Percentiles rank a stretch among this genome's conserved stretches.
phyloP scores from a whole-genome alignment of 768 basidiomycete genomes.

The Rhodotorula kratochvilovae region DNA sequence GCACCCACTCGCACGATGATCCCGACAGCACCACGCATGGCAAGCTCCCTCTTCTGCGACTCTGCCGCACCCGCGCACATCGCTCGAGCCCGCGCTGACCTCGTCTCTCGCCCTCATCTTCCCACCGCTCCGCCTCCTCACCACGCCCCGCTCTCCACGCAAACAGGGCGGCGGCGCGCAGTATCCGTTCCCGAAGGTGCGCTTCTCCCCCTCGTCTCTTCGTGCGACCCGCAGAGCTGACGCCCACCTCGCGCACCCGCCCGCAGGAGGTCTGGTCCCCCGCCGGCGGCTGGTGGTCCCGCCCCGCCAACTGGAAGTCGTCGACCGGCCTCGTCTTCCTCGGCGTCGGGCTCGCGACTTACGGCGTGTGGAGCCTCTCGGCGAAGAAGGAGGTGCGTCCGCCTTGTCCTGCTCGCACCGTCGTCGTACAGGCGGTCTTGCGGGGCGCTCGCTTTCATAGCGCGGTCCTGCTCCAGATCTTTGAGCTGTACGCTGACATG shows the following conservation, averaged over 20 bases:
- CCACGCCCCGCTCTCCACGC: background rate
- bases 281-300: conserved; percentile 92
- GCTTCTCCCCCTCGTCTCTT: background rate
- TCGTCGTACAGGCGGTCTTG: background rate
- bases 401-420: background rate
- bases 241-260: no score
- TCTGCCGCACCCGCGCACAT: fast-evolving
- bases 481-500: no score
- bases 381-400: conserved; percentile 71
- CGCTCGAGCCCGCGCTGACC: background rate
- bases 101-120: background rate
- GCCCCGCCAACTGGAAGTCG: conserved; percentile 79
- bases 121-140: background rate
- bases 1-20: conserved; percentile 6
- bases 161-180: conserved; percentile 49
- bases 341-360: conserved; percentile 65
- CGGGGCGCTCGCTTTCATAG: background rate
- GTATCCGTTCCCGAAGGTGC: conserved; percentile 66
- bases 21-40: conserved; percentile 35
- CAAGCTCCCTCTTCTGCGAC: background rate
- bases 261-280: conserved; percentile 91
- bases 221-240: background rate
- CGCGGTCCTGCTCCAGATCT: no score
- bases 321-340: conserved; percentile 72
- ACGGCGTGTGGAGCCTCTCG: conserved; percentile 65